Percentiles rank a stretch among this genome's conserved stretches.
These are phyloP conservation scores for Triangularia setosa DNA, from an alignment of 2,329 filamentous ascomycete species.

Conservation along the genomic window DNA sequence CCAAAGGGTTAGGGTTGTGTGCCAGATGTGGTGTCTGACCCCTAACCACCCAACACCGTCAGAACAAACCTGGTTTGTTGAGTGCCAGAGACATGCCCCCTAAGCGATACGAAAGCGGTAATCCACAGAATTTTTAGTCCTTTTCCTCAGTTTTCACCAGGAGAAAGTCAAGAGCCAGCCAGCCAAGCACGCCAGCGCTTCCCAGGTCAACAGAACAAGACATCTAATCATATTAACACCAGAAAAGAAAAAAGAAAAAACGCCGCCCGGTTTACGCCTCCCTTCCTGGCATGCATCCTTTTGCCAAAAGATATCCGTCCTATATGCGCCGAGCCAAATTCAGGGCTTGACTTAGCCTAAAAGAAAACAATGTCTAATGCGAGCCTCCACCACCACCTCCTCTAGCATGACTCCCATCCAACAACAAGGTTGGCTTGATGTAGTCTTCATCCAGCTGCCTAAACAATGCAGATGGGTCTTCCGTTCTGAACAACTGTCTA, in stretches of 20 bases:
- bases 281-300: neutral
- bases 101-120: too few relatives aligned
- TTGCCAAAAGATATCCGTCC: neutral
- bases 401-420: constrained; percentile 58
- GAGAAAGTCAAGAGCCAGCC: too few relatives aligned
- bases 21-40: too few relatives aligned
- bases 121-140: too few relatives aligned
- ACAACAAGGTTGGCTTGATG: constrained; percentile 84
- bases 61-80: too few relatives aligned
- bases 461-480: constrained; percentile 88
- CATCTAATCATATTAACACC: neutral
- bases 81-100: too few relatives aligned
- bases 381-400: constrained; percentile 9
- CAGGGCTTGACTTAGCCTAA: neutral
- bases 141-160: too few relatives aligned
- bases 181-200: constrained; percentile 11
- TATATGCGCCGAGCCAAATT: neutral
- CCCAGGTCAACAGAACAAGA: neutral
- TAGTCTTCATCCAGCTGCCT: constrained; percentile 92
- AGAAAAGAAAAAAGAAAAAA: neutral
- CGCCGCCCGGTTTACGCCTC: neutral
- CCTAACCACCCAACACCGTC: too few relatives aligned
- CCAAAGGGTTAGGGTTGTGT: too few relatives aligned
- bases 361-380: constrained; percentile 13
- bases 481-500: constrained; percentile 74